Percentiles rank a stretch among this genome's conserved stretches.
These are phyloP conservation scores for Phytophthora nicotianae DNA, from an alignment of 352 stramenopile genomes.

Conservation along the genomic window DNA sequence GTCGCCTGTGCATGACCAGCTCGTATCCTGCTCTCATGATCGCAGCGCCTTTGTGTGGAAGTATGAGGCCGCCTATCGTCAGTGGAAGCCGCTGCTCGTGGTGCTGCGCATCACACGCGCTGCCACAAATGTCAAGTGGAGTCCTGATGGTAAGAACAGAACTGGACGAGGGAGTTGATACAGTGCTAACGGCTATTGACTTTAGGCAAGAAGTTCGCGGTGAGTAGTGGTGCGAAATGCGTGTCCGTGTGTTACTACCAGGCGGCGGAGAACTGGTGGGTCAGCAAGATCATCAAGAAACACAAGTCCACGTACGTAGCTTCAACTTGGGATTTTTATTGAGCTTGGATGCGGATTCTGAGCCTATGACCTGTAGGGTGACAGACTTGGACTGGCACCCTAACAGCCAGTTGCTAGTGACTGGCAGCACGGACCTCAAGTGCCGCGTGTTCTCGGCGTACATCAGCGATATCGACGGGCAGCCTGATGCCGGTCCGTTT, in stretches of 20 bases:
- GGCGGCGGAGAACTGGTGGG: slow-evolving; percentile 93
- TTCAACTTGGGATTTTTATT: slow-evolving; percentile 11
- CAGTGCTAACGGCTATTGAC: slow-evolving; percentile 8
- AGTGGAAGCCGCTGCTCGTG: slow-evolving; percentile 93
- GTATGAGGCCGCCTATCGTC: slow-evolving; percentile 80
- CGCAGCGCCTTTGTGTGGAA: slow-evolving; percentile 96
- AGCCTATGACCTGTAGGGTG: slow-evolving; percentile 44
- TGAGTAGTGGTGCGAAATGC: slow-evolving; percentile 92
- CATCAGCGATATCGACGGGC: slow-evolving; percentile 80
- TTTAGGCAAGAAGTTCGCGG: slow-evolving; percentile 92
- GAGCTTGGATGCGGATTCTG: background rate
- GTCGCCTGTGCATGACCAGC: slow-evolving; percentile 92
- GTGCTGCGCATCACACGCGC: slow-evolving; percentile 92
- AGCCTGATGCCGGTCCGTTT: slow-evolving; percentile 77
- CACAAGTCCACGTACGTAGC: slow-evolving; percentile 94
- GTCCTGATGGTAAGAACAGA: slow-evolving; percentile 73
- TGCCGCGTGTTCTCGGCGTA: slow-evolving; percentile 93
- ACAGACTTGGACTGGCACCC: slow-evolving; percentile 93
- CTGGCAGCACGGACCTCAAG: slow-evolving; percentile 92
- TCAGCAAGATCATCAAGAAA: slow-evolving; percentile 97
- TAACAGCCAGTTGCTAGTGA: slow-evolving; percentile 92
- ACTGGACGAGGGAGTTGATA: background rate
- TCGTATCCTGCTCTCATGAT: slow-evolving; percentile 95
- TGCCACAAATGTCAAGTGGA: slow-evolving; percentile 94
- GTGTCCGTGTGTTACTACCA: slow-evolving; percentile 95